phyloP scores from a whole-genome alignment of 805 yeast species.

The Metschnikowia gruessii region DNA sequence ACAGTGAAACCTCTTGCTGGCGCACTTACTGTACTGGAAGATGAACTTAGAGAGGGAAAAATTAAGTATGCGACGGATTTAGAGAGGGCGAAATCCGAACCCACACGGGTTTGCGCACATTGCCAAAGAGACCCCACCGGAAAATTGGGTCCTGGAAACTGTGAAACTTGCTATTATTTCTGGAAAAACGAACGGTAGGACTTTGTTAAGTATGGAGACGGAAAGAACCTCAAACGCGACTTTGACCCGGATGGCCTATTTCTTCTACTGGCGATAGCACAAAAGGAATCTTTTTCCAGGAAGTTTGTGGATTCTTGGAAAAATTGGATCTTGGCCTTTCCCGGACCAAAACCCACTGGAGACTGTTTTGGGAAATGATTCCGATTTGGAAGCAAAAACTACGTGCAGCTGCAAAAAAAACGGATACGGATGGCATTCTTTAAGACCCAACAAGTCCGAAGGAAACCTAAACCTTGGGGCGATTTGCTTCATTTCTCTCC shows the following conservation, averaged over 20 bases:
- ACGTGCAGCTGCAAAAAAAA: conserved; percentile 2
- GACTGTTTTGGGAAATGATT: neutral
- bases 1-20: neutral
- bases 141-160: neutral
- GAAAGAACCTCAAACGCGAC: neutral
- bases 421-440: conserved; percentile 1
- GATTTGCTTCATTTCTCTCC: neutral
- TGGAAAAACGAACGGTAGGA: neutral
- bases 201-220: conserved; percentile 2
- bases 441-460: neutral
- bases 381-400: neutral
- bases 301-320: neutral
- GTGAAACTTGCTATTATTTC: conserved; percentile 3
- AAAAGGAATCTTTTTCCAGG: neutral
- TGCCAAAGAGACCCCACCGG: conserved; percentile 1
- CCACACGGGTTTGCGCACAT: neutral
- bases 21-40: neutral
- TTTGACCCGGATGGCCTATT: neutral
- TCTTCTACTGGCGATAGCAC: conserved; percentile 1
- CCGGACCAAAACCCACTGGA: neutral
- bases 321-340: neutral
- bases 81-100: neutral
- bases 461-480: neutral
- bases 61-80: neutral
- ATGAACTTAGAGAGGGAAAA: neutral